Conservation (phyloP, 2,329 filamentous ascomycete genomes). For the Ophiostoma piceae region DNA sequence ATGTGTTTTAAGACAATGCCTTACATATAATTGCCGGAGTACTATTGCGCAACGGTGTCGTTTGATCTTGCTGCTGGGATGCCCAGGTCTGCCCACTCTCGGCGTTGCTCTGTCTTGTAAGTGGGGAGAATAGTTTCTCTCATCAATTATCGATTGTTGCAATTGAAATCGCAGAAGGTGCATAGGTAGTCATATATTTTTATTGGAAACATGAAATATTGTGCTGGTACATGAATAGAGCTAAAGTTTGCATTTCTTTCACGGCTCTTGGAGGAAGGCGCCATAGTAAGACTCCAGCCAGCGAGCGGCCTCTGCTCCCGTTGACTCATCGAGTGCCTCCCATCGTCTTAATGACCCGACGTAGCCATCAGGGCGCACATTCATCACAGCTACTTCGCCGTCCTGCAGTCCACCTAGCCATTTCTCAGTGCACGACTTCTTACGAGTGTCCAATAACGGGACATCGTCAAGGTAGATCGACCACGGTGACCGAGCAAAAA, state of each 20-base stretch:
- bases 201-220: too few species aligned
- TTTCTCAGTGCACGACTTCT: constrained; percentile 55
- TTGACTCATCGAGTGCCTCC: neutral
- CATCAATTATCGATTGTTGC: too few species aligned
- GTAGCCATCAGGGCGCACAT: constrained; percentile 69
- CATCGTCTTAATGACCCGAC: constrained; percentile 55
- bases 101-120: neutral
- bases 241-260: neutral
- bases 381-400: constrained; percentile 57
- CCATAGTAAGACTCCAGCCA: constrained; percentile 14
- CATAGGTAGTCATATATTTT: too few species aligned
- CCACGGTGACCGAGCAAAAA: constrained; percentile 61
- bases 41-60: neutral
- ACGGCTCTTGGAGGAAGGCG: neutral
- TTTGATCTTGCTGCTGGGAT: neutral
- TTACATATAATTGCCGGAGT: neutral
- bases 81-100: neutral
- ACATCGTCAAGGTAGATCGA: constrained; percentile 67
- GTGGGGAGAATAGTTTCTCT: neutral
- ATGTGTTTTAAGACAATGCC: neutral
- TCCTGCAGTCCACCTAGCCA: constrained; percentile 58
- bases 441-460: constrained; percentile 49
- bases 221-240: neutral
- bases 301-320: neutral
- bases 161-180: too few species aligned